Percentiles rank a stretch among this genome's conserved stretches.
These are phyloP conservation scores for Colletotrichum sp. DNA, from an alignment of 2,329 filamentous ascomycete genomes.

Conservation along the genomic window DNA sequence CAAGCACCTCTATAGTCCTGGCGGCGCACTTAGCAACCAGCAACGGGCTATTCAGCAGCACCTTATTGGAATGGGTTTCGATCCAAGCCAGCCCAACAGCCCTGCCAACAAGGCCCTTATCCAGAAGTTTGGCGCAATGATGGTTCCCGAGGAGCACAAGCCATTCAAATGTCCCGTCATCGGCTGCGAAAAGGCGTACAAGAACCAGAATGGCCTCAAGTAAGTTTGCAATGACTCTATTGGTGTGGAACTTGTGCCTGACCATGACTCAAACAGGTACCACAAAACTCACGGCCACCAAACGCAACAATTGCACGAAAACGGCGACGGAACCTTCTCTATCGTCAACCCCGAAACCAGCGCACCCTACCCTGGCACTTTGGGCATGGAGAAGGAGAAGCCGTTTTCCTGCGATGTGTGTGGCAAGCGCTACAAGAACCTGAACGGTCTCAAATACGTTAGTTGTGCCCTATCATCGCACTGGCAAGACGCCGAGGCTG, in stretches of 20 bases:
- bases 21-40: conserved; percentile 69
- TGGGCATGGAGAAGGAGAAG: conserved; percentile 99
- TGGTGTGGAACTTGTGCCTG: not conserved
- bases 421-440: conserved; percentile 98
- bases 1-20: conserved; percentile 89
- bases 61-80: conserved; percentile 75
- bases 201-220: conserved; percentile 98
- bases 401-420: conserved; percentile 97
- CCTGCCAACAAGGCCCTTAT: conserved; percentile 69
- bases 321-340: conserved; percentile 95
- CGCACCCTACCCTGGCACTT: conserved; percentile 89
- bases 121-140: conserved; percentile 63
- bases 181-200: conserved; percentile 98
- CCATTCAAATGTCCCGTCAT: conserved; percentile 98
- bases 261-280: conserved; percentile 49
- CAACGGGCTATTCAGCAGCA: conserved; percentile 71
- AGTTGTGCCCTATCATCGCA: conserved; percentile 32
- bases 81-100: conserved; percentile 77
- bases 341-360: conserved; percentile 97
- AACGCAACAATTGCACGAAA: conserved; percentile 95
- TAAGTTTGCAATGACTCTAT: conserved; percentile 53
- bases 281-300: conserved; percentile 89
- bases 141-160: conserved; percentile 89
- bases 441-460: conserved; percentile 97
- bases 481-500: not conserved